phyloP scores from a whole-genome alignment of 768 basidiomycete genomes.

The Mycena albidolilacea region DNA sequence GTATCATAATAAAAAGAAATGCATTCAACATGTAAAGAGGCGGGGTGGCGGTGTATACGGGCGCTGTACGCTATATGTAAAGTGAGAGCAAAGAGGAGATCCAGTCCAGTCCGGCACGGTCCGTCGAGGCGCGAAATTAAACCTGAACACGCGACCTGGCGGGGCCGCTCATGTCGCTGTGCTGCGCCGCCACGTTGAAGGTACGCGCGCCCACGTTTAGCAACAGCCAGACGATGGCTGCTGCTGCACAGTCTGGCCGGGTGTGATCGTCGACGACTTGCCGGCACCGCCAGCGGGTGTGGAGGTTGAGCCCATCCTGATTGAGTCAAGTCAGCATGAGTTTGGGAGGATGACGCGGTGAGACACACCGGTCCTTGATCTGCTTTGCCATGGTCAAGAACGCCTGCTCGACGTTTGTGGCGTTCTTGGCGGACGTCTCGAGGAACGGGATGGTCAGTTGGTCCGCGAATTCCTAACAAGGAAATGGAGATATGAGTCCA shows the following conservation, averaged over 20 bases:
- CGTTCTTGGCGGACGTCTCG: conserved; percentile 97
- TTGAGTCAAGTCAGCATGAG: conserved; percentile 9
- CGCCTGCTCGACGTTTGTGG: conserved; percentile 98
- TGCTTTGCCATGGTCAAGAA: conserved; percentile 98
- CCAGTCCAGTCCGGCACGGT: conserved; percentile 37
- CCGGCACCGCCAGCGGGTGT: conserved; percentile 61
- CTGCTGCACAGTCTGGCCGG: conserved; percentile 74
- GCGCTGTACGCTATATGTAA: conserved; percentile 44
- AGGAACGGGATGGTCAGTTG: conserved; percentile 97
- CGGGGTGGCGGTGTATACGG: conserved; percentile 38
- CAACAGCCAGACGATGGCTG: conserved; percentile 71
- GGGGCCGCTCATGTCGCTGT: conserved; percentile 3
- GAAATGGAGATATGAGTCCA: neutral
- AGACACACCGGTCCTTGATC: conserved; percentile 50
- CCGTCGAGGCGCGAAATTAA: conserved; percentile 34
- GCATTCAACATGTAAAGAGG: conserved; percentile 43
- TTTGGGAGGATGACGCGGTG: neutral
- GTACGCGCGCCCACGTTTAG: conserved; percentile 51
- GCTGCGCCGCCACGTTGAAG: conserved; percentile 23
- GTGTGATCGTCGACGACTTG: conserved; percentile 74
- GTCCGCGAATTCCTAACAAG: conserved; percentile 83
- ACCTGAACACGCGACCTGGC: conserved; percentile 21
- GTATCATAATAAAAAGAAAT: conserved; percentile 35
- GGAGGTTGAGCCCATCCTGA: conserved; percentile 77
- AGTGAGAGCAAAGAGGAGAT: conserved; percentile 39